These are phyloP conservation scores for Magnusiomyces sp. DNA, from an alignment of 1,139 yeast species.

Conservation along the genomic window DNA sequence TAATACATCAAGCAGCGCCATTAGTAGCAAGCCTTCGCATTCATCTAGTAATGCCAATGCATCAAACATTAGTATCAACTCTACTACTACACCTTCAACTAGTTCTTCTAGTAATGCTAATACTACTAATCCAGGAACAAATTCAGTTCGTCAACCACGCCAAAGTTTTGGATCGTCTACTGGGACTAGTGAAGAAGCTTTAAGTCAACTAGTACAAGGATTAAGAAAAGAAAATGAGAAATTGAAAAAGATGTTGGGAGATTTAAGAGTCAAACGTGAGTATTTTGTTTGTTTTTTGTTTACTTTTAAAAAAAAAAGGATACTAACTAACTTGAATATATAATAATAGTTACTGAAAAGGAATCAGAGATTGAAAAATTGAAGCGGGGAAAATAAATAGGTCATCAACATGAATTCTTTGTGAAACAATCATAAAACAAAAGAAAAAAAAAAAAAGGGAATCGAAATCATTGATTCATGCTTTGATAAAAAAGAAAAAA, in stretches of 20 bases:
- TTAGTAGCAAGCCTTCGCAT: too few relatives aligned
- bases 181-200: background rate
- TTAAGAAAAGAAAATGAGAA: constrained; percentile 28
- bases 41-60: too few relatives aligned
- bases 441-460: constrained; percentile 4
- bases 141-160: too few relatives aligned
- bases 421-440: too few relatives aligned
- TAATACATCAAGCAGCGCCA: background rate
- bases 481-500: too few relatives aligned
- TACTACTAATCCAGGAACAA: too few relatives aligned
- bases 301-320: constrained; percentile 1
- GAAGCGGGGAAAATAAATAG: constrained; percentile 6
- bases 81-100: too few relatives aligned
- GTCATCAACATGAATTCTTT: too few relatives aligned
- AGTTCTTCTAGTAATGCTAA: too few relatives aligned
- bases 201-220: constrained; percentile 11
- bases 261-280: constrained; percentile 14
- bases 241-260: constrained; percentile 7
- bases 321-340: background rate
- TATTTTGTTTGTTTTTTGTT: background rate
- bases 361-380: constrained; percentile 27
- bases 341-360: constrained; percentile 22
- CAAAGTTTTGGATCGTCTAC: background rate
- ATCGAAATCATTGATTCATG: background rate
- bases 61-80: too few relatives aligned